Evolutionary conservation across 176 grass and related monocot species (phyloP).

Genomic region (Ananas comosus): DNA sequence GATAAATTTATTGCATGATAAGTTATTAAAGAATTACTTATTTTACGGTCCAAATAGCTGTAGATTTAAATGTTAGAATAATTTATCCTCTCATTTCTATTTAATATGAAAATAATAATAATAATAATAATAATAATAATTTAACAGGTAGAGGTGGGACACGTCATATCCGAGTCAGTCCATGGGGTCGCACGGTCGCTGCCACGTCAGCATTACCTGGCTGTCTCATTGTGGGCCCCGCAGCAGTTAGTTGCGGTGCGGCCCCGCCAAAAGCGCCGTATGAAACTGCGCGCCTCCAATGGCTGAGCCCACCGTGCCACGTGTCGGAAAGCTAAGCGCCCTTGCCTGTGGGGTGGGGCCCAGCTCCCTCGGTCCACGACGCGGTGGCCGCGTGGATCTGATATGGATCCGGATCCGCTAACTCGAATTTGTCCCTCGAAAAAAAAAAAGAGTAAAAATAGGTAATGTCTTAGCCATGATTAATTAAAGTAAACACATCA

Average conservation of each 20-base stretch:
- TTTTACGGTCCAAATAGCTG: too few species aligned
- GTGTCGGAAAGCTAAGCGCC: neutral
- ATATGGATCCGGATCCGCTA: neutral
- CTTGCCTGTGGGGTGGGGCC: neutral
- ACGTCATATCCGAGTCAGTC: neutral
- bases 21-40: too few species aligned
- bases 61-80: too few species aligned
- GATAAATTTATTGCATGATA: too few species aligned
- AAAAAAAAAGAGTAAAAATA: neutral
- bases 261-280: too few species aligned
- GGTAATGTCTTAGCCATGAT: too few species aligned
- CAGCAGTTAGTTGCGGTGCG: neutral
- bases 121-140: too few species aligned
- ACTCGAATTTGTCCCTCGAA: too few species aligned
- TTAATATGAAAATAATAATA: too few species aligned
- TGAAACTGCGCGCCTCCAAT: neutral
- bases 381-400: neutral
- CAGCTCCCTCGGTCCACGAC: neutral
- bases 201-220: neutral
- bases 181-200: neutral
- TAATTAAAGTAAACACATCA: too few species aligned
- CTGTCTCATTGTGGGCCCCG: neutral
- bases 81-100: too few species aligned
- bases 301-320: neutral
- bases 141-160: too few species aligned